A percentile compares a stretch with the other conserved stretches of the same genome.
phyloP scores from a whole-genome alignment of 345 rosid species.

The Orychophragmus violaceus region DNA sequence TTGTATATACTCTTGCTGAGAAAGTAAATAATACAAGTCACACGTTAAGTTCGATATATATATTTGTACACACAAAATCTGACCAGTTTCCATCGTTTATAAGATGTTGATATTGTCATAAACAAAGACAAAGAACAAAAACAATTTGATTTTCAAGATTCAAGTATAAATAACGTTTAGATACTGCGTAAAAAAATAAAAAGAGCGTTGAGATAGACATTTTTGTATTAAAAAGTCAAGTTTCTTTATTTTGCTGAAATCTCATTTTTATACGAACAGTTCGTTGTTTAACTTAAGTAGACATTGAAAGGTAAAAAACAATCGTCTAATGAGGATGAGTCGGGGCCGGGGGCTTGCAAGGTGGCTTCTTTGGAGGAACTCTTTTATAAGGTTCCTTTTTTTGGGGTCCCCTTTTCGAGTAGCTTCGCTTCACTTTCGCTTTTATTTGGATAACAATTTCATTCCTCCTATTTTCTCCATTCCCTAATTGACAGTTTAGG shows the following conservation, averaged over 20 bases:
- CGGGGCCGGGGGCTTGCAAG: neutral
- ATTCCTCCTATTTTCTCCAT: neutral
- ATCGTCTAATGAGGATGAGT: neutral
- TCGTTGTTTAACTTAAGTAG: neutral
- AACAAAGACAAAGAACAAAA: too few species aligned
- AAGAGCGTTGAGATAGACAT: neutral
- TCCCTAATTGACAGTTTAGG: neutral
- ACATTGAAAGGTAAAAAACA: neutral
- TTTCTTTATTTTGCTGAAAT: neutral
- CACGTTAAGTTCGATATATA: too few species aligned
- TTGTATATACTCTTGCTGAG: too few species aligned
- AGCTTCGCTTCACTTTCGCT: neutral
- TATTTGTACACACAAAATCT: too few species aligned
- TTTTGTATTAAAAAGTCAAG: neutral
- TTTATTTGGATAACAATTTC: constrained; percentile 3
- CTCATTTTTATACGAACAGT: neutral
- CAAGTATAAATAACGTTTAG: too few species aligned
- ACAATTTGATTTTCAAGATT: too few species aligned
- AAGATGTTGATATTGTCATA: too few species aligned
- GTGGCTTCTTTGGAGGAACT: neutral
- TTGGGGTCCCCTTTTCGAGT: constrained; percentile 3
- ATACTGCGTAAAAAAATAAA: neutral
- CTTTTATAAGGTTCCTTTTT: neutral
- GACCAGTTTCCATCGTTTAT: too few species aligned
- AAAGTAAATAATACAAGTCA: too few species aligned